Percentiles rank a stretch among this genome's conserved stretches.
phyloP scores from a whole-genome alignment of 768 basidiomycete species.

The Antrodiella citrinella region DNA sequence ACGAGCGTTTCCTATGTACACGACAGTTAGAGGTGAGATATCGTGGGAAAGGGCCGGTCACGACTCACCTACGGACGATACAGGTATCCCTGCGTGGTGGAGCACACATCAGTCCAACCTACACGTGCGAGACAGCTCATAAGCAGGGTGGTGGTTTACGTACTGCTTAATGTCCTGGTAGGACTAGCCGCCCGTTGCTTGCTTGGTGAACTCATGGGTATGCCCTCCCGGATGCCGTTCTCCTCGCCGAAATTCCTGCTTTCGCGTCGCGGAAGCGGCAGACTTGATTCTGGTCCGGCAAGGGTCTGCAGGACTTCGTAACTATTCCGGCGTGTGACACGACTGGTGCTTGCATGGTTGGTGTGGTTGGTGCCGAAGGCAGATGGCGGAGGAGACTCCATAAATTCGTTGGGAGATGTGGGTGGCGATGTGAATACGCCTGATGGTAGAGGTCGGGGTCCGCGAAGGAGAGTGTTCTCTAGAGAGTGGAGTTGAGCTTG shows the following conservation, averaged over 20 bases:
- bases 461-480: conserved; percentile 60
- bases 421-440: conserved; percentile 33
- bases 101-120: not conserved
- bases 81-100: conserved; percentile 28
- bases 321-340: conserved; percentile 56
- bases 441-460: conserved; percentile 50
- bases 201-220: conserved; percentile 43
- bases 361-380: conserved; percentile 26
- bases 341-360: conserved; percentile 18
- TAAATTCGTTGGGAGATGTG: conserved; percentile 26
- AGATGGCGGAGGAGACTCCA: conserved; percentile 6
- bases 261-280: conserved; percentile 62
- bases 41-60: not conserved
- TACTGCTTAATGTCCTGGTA: conserved; percentile 73
- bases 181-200: conserved; percentile 58
- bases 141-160: conserved; percentile 26
- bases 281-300: conserved; percentile 67
- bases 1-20: conserved; percentile 69
- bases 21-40: conserved; percentile 1
- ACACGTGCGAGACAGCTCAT: not conserved
- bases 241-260: conserved; percentile 29
- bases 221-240: conserved; percentile 64
- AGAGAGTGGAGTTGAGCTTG: conserved; percentile 69
- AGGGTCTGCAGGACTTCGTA: conserved; percentile 63
- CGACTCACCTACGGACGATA: conserved; percentile 69